Base-by-base conservation (phyloP, 202 grass and related monocot genomes). In the Bolboschoenoplectus hybrid region DNA sequence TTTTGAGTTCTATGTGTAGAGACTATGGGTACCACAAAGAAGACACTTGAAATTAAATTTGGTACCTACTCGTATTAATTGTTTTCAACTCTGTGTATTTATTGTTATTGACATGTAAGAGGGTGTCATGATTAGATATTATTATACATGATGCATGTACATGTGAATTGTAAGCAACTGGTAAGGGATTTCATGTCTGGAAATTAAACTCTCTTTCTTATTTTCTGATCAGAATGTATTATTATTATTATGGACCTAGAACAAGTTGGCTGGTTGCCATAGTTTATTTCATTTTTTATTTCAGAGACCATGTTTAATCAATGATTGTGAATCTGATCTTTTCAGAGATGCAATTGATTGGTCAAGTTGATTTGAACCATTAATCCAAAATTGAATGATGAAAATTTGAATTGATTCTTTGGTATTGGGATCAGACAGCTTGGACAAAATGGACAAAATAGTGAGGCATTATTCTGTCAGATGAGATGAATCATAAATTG, bases 121-220 rank as follows among this genome's bases (percentile, higher is more conserved):
- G 50, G 70, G 70, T 74, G 70, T 79, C 52, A 58, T 79, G 50
- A 79, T 57, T 79, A 58, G 35, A 57, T 78, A 78, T 78, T 78
- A 57, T 55, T 19, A 77, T 32, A 55, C 32, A 77, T 49, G 19
- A 74, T 39, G 49, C 49, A 55, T 41, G 50, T 26, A 58, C 74
- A 79, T 79, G 52, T 79, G 74, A 55, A 58, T 40, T 58, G 49
- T 52, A 79, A 79, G 13, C 51, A 58, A 9, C 19, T 50, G 3
- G 35, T 52, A 58, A 79, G 26, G 34, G 19, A 52, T 20, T 20
- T 46, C 0, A 0, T 72, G 67, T 71, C 67, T 65, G 41, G 67
- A 45, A 44, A 26, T 26, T 26, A 26, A 26, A 17, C 39, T 74
- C 44, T 74, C 8, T 74, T 51, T 74, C 6, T 10, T 78, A 26